Conservation (phyloP, 1,284 basidiomycete species). For the Rhizopogon parksii region DNA sequence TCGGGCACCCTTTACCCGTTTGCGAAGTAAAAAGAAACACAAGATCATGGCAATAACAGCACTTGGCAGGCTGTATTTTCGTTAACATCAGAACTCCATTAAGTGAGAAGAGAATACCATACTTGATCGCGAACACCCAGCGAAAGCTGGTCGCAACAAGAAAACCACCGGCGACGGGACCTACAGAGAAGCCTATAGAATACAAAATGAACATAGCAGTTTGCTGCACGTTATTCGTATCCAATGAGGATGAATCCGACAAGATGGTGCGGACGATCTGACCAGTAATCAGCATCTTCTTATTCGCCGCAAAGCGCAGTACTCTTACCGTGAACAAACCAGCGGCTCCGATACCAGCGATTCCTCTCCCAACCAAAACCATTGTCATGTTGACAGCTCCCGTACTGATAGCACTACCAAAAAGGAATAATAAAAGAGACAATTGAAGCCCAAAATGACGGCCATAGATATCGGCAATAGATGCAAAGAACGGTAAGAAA, state of each 20-base stretch:
- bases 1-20: conserved; percentile 23
- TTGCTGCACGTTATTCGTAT: conserved; percentile 38
- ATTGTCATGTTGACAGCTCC: conserved; percentile 39
- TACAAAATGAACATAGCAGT: conserved; percentile 38
- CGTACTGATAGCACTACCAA: conserved; percentile 42
- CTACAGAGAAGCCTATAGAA: conserved; percentile 36
- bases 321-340: conserved; percentile 38
- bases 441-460: conserved; percentile 41
- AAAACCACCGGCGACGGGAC: conserved; percentile 42
- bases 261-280: conserved; percentile 40
- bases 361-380: conserved; percentile 40
- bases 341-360: conserved; percentile 44
- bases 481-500: conserved; percentile 45
- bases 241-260: conserved; percentile 37
- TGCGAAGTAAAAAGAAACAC: conserved; percentile 36
- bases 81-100: not conserved
- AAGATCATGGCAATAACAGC: conserved; percentile 33
- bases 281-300: not conserved
- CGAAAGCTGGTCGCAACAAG: conserved; percentile 37
- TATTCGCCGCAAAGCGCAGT: not conserved
- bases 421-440: conserved; percentile 37
- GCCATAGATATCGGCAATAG: conserved; percentile 42
- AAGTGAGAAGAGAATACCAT: conserved; percentile 8
- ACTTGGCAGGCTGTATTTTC: conserved; percentile 17
- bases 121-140: conserved; percentile 54